phyloP scores from a whole-genome alignment of 179 eudicot genomes.

The Silene vulgaris region DNA sequence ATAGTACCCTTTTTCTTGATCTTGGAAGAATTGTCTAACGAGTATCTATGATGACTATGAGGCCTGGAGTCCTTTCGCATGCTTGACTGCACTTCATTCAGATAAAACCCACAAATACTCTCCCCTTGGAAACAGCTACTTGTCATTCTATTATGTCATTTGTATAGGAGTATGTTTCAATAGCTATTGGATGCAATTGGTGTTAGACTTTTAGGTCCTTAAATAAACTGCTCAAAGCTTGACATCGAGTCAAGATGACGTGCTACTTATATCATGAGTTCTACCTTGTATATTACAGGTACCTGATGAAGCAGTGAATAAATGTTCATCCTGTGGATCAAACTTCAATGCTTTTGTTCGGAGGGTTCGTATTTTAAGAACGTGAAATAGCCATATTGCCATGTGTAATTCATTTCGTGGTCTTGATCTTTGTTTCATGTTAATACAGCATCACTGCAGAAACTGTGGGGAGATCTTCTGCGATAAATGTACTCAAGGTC shows the following conservation, averaged over 20 bases:
- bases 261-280: neutral
- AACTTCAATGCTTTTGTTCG: constrained; percentile 80
- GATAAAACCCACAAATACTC: neutral
- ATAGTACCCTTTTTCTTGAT: neutral
- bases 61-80: neutral
- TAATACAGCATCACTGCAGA: constrained; percentile 87
- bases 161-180: neutral
- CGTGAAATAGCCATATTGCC: neutral
- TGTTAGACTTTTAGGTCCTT: neutral
- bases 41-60: constrained; percentile 6
- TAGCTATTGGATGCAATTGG: neutral
- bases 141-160: too few relatives aligned
- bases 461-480: constrained; percentile 96
- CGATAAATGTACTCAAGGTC: constrained; percentile 96
- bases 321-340: constrained; percentile 62
- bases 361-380: constrained; percentile 42
- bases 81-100: neutral
- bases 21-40: neutral
- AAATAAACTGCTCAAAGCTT: neutral
- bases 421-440: constrained; percentile 15
- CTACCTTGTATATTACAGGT: constrained; percentile 42
- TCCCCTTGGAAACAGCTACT: neutral
- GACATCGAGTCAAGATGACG: neutral
- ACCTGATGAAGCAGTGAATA: constrained; percentile 88
- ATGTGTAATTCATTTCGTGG: constrained; percentile 11